Base-by-base conservation (phyloP, 129 eudicot genomes). In the Flaveria ramosissima region DNA sequence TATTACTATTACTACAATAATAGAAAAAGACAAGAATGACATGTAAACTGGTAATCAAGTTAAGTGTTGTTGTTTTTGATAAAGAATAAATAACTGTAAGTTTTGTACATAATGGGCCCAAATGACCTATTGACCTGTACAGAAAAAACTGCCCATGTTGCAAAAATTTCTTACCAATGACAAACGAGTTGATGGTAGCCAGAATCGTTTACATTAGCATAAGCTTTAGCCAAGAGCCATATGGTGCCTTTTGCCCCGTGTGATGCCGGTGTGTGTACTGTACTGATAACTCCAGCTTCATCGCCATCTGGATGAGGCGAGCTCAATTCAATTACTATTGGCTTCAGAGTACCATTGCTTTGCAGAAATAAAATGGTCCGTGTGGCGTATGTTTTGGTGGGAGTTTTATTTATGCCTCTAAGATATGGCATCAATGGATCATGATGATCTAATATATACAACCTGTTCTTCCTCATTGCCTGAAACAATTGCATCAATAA, bases 141-240 rank as follows among this genome's bases (percentile, higher is more conserved):
- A n/a, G 51, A 48, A 69, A 48, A 69, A 48, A 1, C 14, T 27
- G 7, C 15, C 23, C 45, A 0, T 70, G 10, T 56, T 36, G 16
- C 67, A 48, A 76, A 50, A 36, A 72, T 12, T 45, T 14, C 59
- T 83, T 83, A 83, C 86, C 97, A 91, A 74, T 91, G 97, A 76
- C 86, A 80, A 30, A 91, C 74, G 42, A 91, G 90, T 83, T 91
- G 92, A 83, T 91, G 97, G 82, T 84, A 81, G 43, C 97, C 97
- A 9, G 92, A 86, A 71, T 91, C 97, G 52, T 88, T 88, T 63
- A 88, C 97, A 55, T 80, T 90, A 73, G 78, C 94, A 73, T 91
- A 88, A 53, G 97, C 92, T 83, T 91, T 91, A 17, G 97, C 97
- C 72, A 91, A 62, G 62, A 84, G 84, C 97, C 97, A 91, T 53